Conservation (phyloP, 257 asterid species). For the Solanum sitiens region DNA sequence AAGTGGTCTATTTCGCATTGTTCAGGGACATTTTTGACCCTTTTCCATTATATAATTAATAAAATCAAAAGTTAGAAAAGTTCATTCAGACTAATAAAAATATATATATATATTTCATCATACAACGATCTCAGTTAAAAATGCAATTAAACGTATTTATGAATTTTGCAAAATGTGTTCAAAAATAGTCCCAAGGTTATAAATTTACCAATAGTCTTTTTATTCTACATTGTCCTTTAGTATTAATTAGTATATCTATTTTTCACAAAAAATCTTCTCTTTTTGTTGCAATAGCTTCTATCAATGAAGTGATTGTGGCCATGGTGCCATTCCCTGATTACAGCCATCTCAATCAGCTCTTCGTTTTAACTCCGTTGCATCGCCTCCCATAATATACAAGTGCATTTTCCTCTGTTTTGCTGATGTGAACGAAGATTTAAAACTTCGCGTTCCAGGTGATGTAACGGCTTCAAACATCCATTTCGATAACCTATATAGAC, state of each 20-base stretch:
- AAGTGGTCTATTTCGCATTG: no score
- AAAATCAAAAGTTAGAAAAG: no score
- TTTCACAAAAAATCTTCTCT: not conserved
- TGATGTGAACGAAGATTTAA: not conserved
- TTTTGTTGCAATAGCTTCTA: not conserved
- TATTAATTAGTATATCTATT: not conserved
- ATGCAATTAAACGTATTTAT: no score
- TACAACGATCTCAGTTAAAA: no score
- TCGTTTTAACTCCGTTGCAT: not conserved
- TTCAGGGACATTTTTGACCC: no score
- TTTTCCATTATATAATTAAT: no score
- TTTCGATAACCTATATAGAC: not conserved
- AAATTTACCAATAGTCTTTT: no score
- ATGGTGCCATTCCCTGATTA: not conserved
- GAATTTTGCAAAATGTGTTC: no score
- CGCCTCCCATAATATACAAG: not conserved
- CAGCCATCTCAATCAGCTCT: not conserved
- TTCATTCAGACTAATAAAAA: no score
- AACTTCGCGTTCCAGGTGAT: not conserved
- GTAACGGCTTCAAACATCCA: not conserved
- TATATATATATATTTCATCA: no score
- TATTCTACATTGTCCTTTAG: no score
- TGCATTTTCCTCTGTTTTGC: not conserved
- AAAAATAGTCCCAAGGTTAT: no score
- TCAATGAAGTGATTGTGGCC: not conserved